phyloP scores from a whole-genome alignment of 2,329 filamentous ascomycete species.

The Spiromastix sp. region DNA sequence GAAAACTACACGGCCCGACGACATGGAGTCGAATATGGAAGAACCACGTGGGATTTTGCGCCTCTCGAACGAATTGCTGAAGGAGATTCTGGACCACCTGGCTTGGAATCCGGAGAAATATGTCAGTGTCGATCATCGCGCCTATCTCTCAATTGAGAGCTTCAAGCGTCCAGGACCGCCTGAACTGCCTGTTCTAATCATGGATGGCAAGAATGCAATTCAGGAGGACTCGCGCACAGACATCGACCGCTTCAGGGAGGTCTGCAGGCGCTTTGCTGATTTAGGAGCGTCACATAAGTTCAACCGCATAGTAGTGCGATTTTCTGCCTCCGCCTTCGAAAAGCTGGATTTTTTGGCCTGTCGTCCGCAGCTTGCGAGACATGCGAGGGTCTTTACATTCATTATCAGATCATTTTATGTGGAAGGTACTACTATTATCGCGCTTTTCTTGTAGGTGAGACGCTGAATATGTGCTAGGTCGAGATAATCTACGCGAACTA shows the following conservation, averaged over 20 bases:
- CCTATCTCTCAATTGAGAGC: constrained; percentile 46
- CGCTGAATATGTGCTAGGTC: constrained; percentile 7
- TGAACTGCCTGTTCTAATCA: constrained; percentile 11
- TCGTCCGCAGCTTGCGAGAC: constrained; percentile 36
- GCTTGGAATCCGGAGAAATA: constrained; percentile 42
- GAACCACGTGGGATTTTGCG: constrained; percentile 12
- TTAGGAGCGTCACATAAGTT: constrained; percentile 41
- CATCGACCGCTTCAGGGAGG: constrained; percentile 30
- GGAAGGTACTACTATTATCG: constrained; percentile 27
- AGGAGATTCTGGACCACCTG: constrained; percentile 42
- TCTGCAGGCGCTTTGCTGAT: constrained; percentile 38
- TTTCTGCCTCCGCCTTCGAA: constrained; percentile 37
- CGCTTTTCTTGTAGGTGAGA: not conserved
- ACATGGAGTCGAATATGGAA: constrained; percentile 15
- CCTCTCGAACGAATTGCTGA: constrained; percentile 40
- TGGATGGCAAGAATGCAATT: constrained; percentile 8
- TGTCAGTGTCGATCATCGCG: constrained; percentile 40
- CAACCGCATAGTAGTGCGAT: constrained; percentile 40
- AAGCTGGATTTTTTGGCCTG: constrained; percentile 39
- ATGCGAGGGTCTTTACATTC: constrained; percentile 45
- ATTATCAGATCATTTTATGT: constrained; percentile 46
- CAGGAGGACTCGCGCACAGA: constrained; percentile 12
- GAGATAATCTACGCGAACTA: constrained; percentile 11
- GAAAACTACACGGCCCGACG: too few relatives aligned
- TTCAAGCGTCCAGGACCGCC: constrained; percentile 36